These are phyloP conservation scores for Alternaria sp. DNA, from an alignment of 2,329 filamentous ascomycete species.

Conservation along the genomic window DNA sequence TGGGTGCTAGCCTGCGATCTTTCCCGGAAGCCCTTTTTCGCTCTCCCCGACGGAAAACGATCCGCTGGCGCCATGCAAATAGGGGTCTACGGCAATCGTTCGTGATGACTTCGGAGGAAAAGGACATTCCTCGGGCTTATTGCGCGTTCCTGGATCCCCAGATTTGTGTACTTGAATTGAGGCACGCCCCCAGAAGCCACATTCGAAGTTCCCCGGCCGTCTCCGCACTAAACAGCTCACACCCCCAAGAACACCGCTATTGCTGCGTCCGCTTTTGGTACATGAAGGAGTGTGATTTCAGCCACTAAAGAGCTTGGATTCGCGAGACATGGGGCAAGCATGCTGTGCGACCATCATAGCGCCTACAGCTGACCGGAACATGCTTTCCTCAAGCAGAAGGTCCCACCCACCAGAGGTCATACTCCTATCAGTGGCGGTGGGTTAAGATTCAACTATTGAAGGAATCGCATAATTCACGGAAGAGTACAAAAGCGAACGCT, in stretches of 20 bases:
- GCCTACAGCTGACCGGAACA: background rate
- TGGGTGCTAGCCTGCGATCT: conserved; percentile 1
- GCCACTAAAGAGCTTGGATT: background rate
- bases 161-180: background rate
- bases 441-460: background rate
- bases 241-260: background rate
- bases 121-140: conserved; percentile 28
- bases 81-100: conserved; percentile 21
- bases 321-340: background rate
- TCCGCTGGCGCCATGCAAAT: conserved; percentile 4
- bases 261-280: background rate
- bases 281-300: background rate
- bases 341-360: background rate
- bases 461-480: background rate
- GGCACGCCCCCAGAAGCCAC: background rate
- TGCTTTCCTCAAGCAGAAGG: background rate
- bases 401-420: background rate
- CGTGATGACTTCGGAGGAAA: conserved; percentile 23
- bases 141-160: background rate
- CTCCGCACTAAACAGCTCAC: background rate
- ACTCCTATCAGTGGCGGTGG: background rate
- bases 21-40: conserved; percentile 14
- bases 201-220: background rate
- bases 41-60: conserved; percentile 30
- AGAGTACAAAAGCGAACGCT: background rate